Percentiles rank a stretch among this genome's conserved stretches.
Conservation (phyloP, 306 rosid genomes). For the Delonix regia region DNA sequence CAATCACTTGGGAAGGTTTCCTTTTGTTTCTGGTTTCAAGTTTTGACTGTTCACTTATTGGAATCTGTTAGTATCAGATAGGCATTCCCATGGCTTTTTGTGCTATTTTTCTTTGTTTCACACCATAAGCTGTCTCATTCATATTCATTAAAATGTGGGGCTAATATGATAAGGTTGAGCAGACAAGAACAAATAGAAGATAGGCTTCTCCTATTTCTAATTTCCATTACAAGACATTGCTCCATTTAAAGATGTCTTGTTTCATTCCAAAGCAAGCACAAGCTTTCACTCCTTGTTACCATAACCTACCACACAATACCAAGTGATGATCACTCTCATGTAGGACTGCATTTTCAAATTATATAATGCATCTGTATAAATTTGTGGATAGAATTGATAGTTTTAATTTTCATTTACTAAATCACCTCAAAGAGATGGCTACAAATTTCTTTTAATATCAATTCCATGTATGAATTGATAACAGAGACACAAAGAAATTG, state of each 20-base stretch:
- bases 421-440: too few relatives aligned
- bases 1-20: neutral
- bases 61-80: neutral
- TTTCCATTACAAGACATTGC: too few relatives aligned
- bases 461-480: too few relatives aligned
- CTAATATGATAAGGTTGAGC: slow-evolving; percentile 1
- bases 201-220: slow-evolving; percentile 17
- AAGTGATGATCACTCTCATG: too few relatives aligned
- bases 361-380: neutral
- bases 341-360: too few relatives aligned
- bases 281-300: too few relatives aligned
- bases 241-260: neutral
- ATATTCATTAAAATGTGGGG: neutral
- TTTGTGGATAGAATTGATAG: neutral
- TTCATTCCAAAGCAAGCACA: too few relatives aligned
- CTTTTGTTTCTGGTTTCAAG: neutral
- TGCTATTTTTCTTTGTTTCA: neutral
- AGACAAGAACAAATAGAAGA: neutral
- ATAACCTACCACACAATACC: too few relatives aligned
- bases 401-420: too few relatives aligned
- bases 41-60: slow-evolving; percentile 9
- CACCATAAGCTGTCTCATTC: neutral
- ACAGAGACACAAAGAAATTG: too few relatives aligned
- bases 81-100: neutral
- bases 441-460: too few relatives aligned